These are phyloP conservation scores for Fragaria nilgerrensis DNA, from an alignment of 306 rosid genomes.

Conservation along the genomic window DNA sequence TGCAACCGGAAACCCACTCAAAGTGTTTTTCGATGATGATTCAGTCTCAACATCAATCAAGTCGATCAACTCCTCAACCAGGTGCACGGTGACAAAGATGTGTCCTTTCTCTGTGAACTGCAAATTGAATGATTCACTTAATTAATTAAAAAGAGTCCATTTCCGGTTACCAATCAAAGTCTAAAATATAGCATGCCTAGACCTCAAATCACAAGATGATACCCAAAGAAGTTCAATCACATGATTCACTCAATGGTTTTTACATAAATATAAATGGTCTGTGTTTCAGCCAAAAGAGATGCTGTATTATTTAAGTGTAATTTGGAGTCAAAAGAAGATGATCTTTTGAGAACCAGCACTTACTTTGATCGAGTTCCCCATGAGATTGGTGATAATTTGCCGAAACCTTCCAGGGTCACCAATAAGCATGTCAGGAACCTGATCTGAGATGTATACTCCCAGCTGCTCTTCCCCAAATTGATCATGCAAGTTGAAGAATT, in stretches of 20 bases:
- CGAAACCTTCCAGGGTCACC: constrained; percentile 93
- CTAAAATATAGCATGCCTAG: constrained; percentile 15
- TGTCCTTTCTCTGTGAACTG: constrained; percentile 99
- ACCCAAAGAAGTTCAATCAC: neutral
- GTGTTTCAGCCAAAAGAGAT: neutral
- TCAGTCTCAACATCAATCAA: constrained; percentile 70
- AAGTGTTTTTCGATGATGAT: constrained; percentile 56
- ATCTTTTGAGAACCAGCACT: constrained; percentile 20
- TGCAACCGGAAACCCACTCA: constrained; percentile 81
- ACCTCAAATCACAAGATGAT: constrained; percentile 9
- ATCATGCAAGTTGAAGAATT: constrained; percentile 23
- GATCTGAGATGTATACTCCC: constrained; percentile 80
- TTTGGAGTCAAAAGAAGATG: neutral
- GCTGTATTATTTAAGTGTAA: neutral
- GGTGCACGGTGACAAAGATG: constrained; percentile 85
- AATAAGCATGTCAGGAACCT: constrained; percentile 69
- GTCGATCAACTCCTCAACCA: constrained; percentile 71
- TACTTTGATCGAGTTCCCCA: constrained; percentile 88
- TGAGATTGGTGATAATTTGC: constrained; percentile 80
- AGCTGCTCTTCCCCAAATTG: constrained; percentile 49
- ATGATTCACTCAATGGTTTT: neutral
- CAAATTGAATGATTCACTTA: constrained; percentile 14
- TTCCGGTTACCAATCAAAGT: neutral
- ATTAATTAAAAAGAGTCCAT: constrained; percentile 4
- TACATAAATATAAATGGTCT: neutral